Percentiles rank a stretch among this genome's conserved stretches.
Conservation (phyloP, 2,329 filamentous ascomycete genomes). For the Chaetomium sp. region DNA sequence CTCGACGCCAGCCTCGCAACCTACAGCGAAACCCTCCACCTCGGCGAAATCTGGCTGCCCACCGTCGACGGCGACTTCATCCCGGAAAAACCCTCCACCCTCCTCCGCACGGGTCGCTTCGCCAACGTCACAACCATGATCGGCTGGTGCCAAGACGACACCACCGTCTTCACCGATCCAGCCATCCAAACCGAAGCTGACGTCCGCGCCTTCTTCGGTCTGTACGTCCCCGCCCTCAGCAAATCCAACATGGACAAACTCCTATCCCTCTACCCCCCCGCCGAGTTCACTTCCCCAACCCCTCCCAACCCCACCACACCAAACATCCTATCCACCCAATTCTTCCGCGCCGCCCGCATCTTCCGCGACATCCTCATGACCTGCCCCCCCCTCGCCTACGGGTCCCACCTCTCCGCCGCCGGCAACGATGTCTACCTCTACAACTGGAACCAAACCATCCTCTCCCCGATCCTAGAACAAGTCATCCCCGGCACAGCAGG, state of each 20-base stretch:
- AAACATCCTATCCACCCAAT: constrained; percentile 21
- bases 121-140: constrained; percentile 8
- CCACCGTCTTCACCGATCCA: constrained; percentile 5
- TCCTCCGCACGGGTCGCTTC: constrained; percentile 4
- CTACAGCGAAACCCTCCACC: neutral
- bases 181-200: constrained; percentile 12
- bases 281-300: constrained; percentile 24
- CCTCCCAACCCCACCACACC: no score
- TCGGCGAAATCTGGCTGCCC: constrained; percentile 9
- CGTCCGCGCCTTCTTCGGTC: constrained; percentile 24
- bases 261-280: constrained; percentile 24
- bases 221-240: constrained; percentile 17
- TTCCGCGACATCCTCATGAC: constrained; percentile 23
- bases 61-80: constrained; percentile 5
- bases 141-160: constrained; percentile 5
- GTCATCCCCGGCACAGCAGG: neutral
- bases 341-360: constrained; percentile 21
- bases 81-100: neutral
- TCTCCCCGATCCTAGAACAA: constrained; percentile 2
- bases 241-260: constrained; percentile 23
- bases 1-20: neutral
- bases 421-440: constrained; percentile 6
- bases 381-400: constrained; percentile 12
- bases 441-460: constrained; percentile 8
- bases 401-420: neutral